Percentiles rank a stretch among this genome's conserved stretches.
Conservation (phyloP, 805 yeast species). For the Millerozyma miso region DNA sequence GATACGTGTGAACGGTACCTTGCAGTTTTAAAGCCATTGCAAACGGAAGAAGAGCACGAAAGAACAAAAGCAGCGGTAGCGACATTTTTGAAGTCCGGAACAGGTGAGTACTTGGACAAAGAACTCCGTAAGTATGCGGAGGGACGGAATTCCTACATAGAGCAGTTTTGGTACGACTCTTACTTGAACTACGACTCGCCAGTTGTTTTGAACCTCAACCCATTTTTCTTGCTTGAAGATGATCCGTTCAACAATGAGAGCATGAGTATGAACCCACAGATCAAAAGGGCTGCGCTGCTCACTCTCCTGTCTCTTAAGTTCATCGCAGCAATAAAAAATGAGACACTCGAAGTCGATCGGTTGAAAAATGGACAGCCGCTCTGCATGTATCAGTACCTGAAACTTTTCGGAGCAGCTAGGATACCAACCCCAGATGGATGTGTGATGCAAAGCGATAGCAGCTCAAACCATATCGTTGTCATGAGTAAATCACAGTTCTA, state of each 20-base stretch:
- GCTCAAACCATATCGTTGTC: conserved; percentile 77
- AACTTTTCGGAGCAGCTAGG: conserved; percentile 82
- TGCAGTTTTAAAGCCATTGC: conserved; percentile 71
- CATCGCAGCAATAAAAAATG: conserved; percentile 70
- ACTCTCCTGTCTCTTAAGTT: conserved; percentile 76
- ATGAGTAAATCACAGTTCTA: conserved; percentile 83
- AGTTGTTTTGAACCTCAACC: conserved; percentile 87
- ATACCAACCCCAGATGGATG: conserved; percentile 81
- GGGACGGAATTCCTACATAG: conserved; percentile 74
- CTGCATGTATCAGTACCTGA: conserved; percentile 89
- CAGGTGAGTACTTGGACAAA: conserved; percentile 56
- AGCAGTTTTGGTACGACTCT: conserved; percentile 92
- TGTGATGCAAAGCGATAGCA: conserved; percentile 73
- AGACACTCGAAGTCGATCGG: conserved; percentile 68
- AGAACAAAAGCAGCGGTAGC: conserved; percentile 57
- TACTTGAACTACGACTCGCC: conserved; percentile 84
- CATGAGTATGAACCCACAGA: conserved; percentile 48
- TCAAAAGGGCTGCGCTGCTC: conserved; percentile 76
- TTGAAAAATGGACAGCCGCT: conserved; percentile 59
- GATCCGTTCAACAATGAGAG: conserved; percentile 73
- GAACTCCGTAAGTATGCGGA: conserved; percentile 60
- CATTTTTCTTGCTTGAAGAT: conserved; percentile 85
- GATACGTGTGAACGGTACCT: conserved; percentile 67
- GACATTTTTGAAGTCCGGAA: conserved; percentile 47
- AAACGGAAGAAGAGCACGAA: conserved; percentile 66